Base-by-base conservation (phyloP, 2,329 filamentous ascomycete species). In the Ophiostoma himal-ulmi region DNA sequence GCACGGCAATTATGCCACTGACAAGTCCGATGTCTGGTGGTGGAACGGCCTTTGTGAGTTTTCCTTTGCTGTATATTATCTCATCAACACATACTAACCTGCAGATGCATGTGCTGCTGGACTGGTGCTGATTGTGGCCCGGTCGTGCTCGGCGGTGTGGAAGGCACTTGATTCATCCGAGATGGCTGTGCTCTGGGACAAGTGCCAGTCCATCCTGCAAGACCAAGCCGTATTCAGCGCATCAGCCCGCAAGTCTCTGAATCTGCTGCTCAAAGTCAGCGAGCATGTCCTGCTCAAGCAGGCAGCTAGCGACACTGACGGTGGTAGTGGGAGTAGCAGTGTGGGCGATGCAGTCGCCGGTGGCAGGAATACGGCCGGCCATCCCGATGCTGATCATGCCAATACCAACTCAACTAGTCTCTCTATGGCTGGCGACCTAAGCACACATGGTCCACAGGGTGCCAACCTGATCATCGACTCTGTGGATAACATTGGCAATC, bases 1-100 rank as follows among this genome's bases (percentile, higher is more conserved):
- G 6, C 68, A 72, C 66, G 34, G 39, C 4, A 69, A 57, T 37
- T 72, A 72, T 37, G 36, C 54, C 11, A 70, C 68, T 3, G 68
- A 71, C 26, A 60, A 60, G 36, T 67, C 70, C 1, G 70, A 69
- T 26, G 68, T 69, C 20, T 72, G 71, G 71, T 72, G 71, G 71
- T 72, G 71, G 71, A 72, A 72, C 20, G 71, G 64, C 11, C 48
- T 72, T 14, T 72, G 70, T 71, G 37, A 8, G 70, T 17, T 41
- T 1, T 14, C 20, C 14, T 37, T 5, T 57, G 4, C 39, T 44
- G 39, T 44, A 26, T 3, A 4, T 26, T 13, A 5, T 14, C 4
- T 26, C 1, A 20, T 10, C 8, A 7, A 8, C n/a, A 11, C 6
- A 6, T 10, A 62, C 52, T 8, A 13, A 34, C 54, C 1, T 39